Conservation (phyloP, 2,329 filamentous ascomycete genomes). For the Ambrosiella beaveri region DNA sequence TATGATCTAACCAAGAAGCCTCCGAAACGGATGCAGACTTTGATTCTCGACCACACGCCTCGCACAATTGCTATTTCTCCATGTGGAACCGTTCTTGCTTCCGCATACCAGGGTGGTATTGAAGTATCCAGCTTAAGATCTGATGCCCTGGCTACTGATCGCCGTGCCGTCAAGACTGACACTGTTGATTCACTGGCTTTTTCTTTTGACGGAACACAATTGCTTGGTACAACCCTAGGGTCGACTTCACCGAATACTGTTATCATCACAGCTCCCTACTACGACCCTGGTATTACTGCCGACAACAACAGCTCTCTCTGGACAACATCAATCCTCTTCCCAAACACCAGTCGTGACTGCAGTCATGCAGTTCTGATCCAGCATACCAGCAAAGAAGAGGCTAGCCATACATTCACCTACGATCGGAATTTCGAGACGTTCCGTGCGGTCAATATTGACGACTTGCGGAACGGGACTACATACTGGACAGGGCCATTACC, state of each 20-base stretch:
- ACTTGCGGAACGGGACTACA: constrained; percentile 57
- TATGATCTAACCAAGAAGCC: constrained; percentile 52
- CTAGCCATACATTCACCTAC: constrained; percentile 62
- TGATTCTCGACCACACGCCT: constrained; percentile 63
- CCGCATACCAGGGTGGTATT: constrained; percentile 75
- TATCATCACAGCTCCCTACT: constrained; percentile 63
- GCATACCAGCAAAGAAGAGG: constrained; percentile 43
- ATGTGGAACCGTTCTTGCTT: constrained; percentile 63
- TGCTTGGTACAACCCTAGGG: constrained; percentile 56
- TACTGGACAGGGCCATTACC: constrained; percentile 54
- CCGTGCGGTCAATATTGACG: constrained; percentile 57
- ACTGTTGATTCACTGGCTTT: constrained; percentile 58
- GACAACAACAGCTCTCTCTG: constrained; percentile 58
- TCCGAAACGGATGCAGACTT: constrained; percentile 53
- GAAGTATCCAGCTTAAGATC: constrained; percentile 63
- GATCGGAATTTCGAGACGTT: constrained; percentile 64
- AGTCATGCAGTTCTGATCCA: constrained; percentile 59
- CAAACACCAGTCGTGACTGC: constrained; percentile 62
- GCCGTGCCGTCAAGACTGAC: constrained; percentile 62
- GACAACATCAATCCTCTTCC: constrained; percentile 74
- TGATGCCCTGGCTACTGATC: constrained; percentile 44
- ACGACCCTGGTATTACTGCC: constrained; percentile 49
- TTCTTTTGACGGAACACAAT: constrained; percentile 59
- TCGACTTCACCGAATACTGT: constrained; percentile 53
- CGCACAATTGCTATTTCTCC: constrained; percentile 66